phyloP scores from a whole-genome alignment of 2,329 filamentous ascomycete genomes.

The Sclerotinia spermophila region DNA sequence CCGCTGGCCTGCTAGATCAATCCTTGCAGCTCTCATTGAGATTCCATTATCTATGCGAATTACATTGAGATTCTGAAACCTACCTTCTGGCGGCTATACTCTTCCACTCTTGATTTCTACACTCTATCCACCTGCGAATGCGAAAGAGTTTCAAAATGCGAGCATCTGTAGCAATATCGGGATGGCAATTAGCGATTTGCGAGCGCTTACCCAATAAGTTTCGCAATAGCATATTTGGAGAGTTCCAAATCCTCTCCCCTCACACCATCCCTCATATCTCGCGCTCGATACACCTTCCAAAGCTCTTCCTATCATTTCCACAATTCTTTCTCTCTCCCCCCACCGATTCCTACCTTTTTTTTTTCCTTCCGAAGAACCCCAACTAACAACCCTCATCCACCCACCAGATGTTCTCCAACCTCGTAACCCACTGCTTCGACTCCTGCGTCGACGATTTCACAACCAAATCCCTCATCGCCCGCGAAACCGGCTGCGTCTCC shows the following conservation, averaged over 20 bases:
- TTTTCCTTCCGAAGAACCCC: neutral
- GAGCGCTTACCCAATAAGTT: neutral
- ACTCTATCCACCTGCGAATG: neutral
- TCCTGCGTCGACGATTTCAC: conserved; percentile 98
- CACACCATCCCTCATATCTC: neutral
- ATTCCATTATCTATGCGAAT: neutral
- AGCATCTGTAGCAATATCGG: neutral
- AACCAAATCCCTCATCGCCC: conserved; percentile 84
- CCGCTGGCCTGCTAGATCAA: neutral
- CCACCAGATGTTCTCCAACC: conserved; percentile 57
- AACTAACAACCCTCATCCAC: neutral
- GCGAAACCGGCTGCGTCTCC: conserved; percentile 88
- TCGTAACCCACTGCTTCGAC: conserved; percentile 88
- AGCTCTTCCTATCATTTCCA: neutral
- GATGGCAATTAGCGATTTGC: neutral
- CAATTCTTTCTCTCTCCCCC: neutral
- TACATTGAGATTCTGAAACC: neutral
- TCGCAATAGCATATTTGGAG: neutral
- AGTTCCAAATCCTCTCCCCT: neutral
- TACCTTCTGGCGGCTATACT: neutral
- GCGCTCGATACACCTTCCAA: neutral
- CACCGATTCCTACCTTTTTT: neutral
- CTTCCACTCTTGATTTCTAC: no score
- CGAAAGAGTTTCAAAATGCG: neutral
- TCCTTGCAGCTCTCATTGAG: neutral